Base-by-base conservation (phyloP, 495 filamentous ascomycete species). In the Cercophora newfieldiana region DNA sequence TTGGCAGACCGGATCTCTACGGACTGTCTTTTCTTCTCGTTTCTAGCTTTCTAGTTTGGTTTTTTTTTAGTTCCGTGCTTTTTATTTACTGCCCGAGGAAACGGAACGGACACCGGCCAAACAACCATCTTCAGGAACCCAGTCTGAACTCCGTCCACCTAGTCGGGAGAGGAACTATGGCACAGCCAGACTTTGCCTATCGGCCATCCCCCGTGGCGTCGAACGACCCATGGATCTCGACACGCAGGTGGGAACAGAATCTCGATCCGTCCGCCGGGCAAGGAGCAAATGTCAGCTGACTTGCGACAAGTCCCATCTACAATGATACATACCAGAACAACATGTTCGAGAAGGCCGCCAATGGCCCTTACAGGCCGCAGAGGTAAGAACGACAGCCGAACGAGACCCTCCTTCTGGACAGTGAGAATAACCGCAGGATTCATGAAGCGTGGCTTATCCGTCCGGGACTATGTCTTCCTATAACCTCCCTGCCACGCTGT, bases 231-330 rank as follows among this genome's bases (percentile, higher is more conserved):
- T 83, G 81, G 81, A 70, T 71, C 29, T 64, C 79, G 64, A 71
- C 80, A 66, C 77, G 77, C 74, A 83, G 81, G 81, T 83, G 80
- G 77, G 81, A 74, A 77, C 70, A 73, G 62, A 70, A 65, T 71
- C 68, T 72, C 67, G 61, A 65, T 65, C 64, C 50, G 33, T 59
- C 59, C 54, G 24, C 49, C 68, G 51, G 61, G 61, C 55, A 61
- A 66, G 64, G 67, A 70, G 61, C 54, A 22, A 66, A 63, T 55
- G 62, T 67, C 57, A 72, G 71, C 75, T 74, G 66, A 79, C 77
- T 69, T 57, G 61, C 66, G 63, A 54, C 71, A 79, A 83, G 80
- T 68, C 72, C 76, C 58, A 73, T 78, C 19, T 81, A 78, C 71
- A 72, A 73, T 75, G 79, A 83, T 54, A 47, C 69, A 21, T 73